Conservation (phyloP, 495 filamentous ascomycete genomes). For the Echria macrotheca region DNA sequence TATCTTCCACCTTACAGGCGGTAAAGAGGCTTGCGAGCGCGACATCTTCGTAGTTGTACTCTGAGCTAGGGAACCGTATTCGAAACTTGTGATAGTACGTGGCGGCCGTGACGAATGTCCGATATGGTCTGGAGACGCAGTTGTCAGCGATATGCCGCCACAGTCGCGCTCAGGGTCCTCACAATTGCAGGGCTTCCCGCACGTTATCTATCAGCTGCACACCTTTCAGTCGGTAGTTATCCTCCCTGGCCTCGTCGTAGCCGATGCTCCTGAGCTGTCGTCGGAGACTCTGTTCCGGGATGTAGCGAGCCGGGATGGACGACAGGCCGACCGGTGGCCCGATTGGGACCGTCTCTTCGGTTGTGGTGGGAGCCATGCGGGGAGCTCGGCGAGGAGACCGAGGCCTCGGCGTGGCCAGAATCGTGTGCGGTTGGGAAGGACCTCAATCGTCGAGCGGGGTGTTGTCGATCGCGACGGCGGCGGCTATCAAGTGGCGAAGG, state of each 20-base stretch:
- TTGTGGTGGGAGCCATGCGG: too few relatives aligned
- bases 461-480: too few relatives aligned
- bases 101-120: constrained; percentile 77
- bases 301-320: constrained; percentile 37
- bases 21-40: constrained; percentile 82
- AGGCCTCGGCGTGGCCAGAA: too few relatives aligned
- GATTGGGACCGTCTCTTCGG: constrained; percentile 16
- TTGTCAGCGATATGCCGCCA: constrained; percentile 1
- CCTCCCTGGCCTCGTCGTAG: constrained; percentile 50
- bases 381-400: too few relatives aligned
- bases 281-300: constrained; percentile 33
- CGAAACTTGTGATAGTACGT: constrained; percentile 88
- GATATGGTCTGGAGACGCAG: constrained; percentile 55
- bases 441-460: too few relatives aligned
- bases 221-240: constrained; percentile 65
- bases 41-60: constrained; percentile 68
- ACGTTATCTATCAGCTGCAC: constrained; percentile 78
- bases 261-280: constrained; percentile 33
- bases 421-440: too few relatives aligned
- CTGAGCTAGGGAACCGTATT: constrained; percentile 65
- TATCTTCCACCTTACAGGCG: constrained; percentile 96
- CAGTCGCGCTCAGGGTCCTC: constrained; percentile 26
- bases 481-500: too few relatives aligned
- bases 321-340: constrained; percentile 37
- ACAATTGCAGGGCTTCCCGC: constrained; percentile 66